Conservation (phyloP, 225 moss, liverwort and hornwort species). For the Asterella californica region DNA sequence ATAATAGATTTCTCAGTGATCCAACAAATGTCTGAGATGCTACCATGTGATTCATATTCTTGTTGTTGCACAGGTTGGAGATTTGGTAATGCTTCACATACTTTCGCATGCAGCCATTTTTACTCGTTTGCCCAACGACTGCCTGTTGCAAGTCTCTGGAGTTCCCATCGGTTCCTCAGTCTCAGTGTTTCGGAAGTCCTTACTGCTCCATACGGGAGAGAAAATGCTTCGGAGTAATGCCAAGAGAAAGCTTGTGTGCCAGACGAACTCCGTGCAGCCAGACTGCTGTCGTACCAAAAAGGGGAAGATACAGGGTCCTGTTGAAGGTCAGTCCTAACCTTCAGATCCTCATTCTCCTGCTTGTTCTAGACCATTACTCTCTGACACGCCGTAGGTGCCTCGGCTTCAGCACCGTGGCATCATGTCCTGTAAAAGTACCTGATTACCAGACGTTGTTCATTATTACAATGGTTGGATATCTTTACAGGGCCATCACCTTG, state of each 20-base stretch:
- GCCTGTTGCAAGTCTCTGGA: conserved; percentile 85
- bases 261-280: not conserved
- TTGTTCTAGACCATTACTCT: not conserved
- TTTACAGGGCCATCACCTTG: conserved; percentile 15
- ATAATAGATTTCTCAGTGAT: not conserved
- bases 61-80: conserved; percentile 67
- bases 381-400: not conserved
- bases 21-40: not conserved
- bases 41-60: not conserved
- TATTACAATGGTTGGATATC: not conserved
- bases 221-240: conserved; percentile 28
- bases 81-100: conserved; percentile 77
- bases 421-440: not conserved
- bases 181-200: conserved; percentile 27
- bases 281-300: not conserved
- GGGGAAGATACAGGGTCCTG: not conserved
- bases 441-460: not conserved
- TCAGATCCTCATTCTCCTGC: not conserved
- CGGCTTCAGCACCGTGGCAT: not conserved
- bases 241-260: conserved; percentile 15
- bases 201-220: conserved; percentile 29
- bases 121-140: conserved; percentile 70
- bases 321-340: conserved; percentile 16
- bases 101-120: conserved; percentile 79
- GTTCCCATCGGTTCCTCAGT: conserved; percentile 43